A percentile compares a stretch with the other conserved stretches of the same genome.
phyloP scores from a whole-genome alignment of 805 yeast genomes.

The Saturnispora diversa region DNA sequence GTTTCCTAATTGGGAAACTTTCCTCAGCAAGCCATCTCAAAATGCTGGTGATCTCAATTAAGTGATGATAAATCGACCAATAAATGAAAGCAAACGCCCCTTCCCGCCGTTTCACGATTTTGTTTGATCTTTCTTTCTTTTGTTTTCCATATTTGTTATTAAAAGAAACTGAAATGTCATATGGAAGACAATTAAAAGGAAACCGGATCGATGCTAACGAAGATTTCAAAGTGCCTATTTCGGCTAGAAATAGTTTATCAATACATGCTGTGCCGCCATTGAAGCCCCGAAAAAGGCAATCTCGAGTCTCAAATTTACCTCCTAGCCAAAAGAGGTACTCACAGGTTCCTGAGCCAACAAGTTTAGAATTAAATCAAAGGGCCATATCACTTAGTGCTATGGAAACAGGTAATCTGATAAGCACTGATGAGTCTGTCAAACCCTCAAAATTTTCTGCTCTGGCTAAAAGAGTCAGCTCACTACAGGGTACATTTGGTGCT shows the following conservation, averaged over 20 bases:
- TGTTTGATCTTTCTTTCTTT: background rate
- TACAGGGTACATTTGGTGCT: background rate
- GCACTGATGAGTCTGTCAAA: no score
- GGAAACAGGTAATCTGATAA: background rate
- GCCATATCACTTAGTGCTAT: background rate
- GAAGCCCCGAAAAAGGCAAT: background rate
- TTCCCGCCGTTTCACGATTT: background rate
- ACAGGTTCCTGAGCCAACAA: slow-evolving; percentile 5
- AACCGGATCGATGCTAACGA: slow-evolving; percentile 17
- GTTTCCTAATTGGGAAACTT: slow-evolving; percentile 9
- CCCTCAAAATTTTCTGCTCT: slow-evolving; percentile 1
- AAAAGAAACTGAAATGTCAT: slow-evolving; percentile 1
- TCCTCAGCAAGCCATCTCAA: slow-evolving; percentile 9
- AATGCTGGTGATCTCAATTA: background rate
- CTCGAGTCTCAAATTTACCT: background rate
- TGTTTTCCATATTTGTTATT: background rate
- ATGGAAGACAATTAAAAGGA: slow-evolving; percentile 21
- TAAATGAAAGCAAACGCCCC: background rate
- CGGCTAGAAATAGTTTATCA: slow-evolving; percentile 1
- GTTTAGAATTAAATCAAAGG: slow-evolving; percentile 4
- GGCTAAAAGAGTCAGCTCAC: slow-evolving; percentile 7
- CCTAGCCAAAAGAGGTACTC: slow-evolving; percentile 3
- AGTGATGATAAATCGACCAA: background rate
- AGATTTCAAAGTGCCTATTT: slow-evolving; percentile 20
- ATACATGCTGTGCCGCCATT: slow-evolving; percentile 5